Evolutionary conservation across 129 eudicot genomes (phyloP).

Genomic region (Smallanthus sonchifolius): DNA sequence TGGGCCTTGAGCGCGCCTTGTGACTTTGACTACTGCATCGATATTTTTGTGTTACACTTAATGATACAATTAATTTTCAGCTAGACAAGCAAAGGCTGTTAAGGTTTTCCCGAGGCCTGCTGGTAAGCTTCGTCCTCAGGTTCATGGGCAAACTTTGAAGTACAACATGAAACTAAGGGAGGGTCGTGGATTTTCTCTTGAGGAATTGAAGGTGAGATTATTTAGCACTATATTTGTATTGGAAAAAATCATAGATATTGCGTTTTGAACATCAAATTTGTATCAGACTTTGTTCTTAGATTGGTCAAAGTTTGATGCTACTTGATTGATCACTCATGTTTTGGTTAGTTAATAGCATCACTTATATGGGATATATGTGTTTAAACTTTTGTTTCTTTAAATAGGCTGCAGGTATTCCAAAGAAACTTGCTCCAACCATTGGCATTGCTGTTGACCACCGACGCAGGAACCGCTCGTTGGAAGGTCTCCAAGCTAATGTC

Average conservation of each 20-base stretch:
- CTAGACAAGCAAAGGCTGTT: conserved; percentile 73
- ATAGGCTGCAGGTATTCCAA: conserved; percentile 78
- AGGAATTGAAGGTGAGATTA: conserved; percentile 59
- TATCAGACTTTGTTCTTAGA: not conserved
- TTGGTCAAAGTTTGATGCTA: not conserved
- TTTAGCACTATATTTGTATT: not conserved
- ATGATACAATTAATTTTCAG: conserved; percentile 20
- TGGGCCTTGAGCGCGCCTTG: not conserved
- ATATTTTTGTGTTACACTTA: not conserved
- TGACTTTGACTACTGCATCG: not conserved
- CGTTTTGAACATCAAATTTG: not conserved
- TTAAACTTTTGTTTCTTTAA: not conserved
- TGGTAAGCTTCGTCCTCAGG: conserved; percentile 80
- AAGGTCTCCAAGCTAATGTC: conserved; percentile 70
- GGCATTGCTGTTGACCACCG: conserved; percentile 80
- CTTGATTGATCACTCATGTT: not conserved
- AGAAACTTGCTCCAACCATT: conserved; percentile 74
- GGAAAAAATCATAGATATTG: not conserved
- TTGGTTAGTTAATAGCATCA: not conserved
- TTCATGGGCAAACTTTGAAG: conserved; percentile 68
- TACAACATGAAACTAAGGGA: conserved; percentile 84
- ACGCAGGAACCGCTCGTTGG: conserved; percentile 68
- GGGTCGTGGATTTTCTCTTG: conserved; percentile 77
- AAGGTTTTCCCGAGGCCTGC: conserved; percentile 79
- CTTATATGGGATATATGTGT: not conserved